Evolutionary conservation across 345 rosid species (phyloP).

Genomic region (Isatis tinctoria): DNA sequence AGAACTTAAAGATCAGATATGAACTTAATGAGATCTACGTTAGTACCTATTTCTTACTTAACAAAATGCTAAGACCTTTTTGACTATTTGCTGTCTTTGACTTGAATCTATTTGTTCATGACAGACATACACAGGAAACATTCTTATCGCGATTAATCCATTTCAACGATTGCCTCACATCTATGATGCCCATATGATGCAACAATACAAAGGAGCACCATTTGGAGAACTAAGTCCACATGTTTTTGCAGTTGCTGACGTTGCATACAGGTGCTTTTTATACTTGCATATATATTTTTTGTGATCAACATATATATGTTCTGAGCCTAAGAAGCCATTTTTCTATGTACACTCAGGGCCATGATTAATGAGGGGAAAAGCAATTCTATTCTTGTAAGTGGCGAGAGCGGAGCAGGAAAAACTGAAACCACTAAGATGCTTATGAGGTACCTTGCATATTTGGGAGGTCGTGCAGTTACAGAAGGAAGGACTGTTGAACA

Average conservation of each 20-base stretch:
- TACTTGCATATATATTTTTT: not conserved
- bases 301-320: not conserved
- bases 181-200: slow-evolving; percentile 3
- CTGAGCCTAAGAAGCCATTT: not conserved
- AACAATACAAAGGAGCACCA: slow-evolving; percentile 3
- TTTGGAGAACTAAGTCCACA: slow-evolving; percentile 12
- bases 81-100: not conserved
- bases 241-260: slow-evolving; percentile 6
- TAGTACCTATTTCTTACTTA: not conserved
- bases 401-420: slow-evolving; percentile 11
- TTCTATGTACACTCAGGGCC: not conserved
- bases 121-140: slow-evolving; percentile 11
- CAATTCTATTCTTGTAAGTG: slow-evolving; percentile 12
- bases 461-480: not conserved
- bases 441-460: slow-evolving; percentile 1
- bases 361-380: slow-evolving; percentile 6
- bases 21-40: slow-evolving; percentile 4
- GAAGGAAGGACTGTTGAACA: slow-evolving; percentile 9
- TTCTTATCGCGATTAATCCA: not conserved
- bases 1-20: slow-evolving; percentile 1
- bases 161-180: slow-evolving; percentile 3
- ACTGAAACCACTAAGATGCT: slow-evolving; percentile 18
- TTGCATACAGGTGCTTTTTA: not conserved
- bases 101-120: not conserved
- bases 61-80: not conserved